Conservation (phyloP, 2,329 filamentous ascomycete genomes). For the Diplodia sapinea region DNA sequence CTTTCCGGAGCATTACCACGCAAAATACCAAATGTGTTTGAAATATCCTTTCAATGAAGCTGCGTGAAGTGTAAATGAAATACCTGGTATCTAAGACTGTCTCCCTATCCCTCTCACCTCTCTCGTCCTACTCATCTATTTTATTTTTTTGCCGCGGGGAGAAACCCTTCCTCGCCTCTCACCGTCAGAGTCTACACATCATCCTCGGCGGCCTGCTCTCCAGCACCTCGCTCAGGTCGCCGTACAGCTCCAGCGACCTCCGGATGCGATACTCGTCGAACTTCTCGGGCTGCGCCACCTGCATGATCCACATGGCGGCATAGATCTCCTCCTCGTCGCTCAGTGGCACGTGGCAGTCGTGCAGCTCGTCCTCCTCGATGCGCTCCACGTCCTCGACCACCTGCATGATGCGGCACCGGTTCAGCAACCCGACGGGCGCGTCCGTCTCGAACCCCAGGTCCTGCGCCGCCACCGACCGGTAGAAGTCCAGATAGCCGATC, state of each 20-base stretch:
- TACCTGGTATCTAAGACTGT: background rate
- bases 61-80: background rate
- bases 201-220: conserved; percentile 12
- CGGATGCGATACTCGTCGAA: conserved; percentile 23
- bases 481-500: conserved; percentile 21
- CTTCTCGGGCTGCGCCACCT: conserved; percentile 7
- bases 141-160: background rate
- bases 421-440: conserved; percentile 14
- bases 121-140: background rate
- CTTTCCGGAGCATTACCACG: no score
- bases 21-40: no score
- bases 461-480: conserved; percentile 16
- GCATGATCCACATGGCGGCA: conserved; percentile 24
- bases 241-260: conserved; percentile 22
- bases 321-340: conserved; percentile 23
- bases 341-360: conserved; percentile 18
- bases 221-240: conserved; percentile 13
- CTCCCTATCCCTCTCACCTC: background rate
- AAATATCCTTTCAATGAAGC: background rate
- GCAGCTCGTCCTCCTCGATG: conserved; percentile 25
- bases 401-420: conserved; percentile 16
- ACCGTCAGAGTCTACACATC: conserved; percentile 17
- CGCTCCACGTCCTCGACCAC: conserved; percentile 9
- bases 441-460: background rate
- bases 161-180: conserved; percentile 8